Conservation (phyloP, 805 yeast species). For the Torulaspora maleeae region DNA sequence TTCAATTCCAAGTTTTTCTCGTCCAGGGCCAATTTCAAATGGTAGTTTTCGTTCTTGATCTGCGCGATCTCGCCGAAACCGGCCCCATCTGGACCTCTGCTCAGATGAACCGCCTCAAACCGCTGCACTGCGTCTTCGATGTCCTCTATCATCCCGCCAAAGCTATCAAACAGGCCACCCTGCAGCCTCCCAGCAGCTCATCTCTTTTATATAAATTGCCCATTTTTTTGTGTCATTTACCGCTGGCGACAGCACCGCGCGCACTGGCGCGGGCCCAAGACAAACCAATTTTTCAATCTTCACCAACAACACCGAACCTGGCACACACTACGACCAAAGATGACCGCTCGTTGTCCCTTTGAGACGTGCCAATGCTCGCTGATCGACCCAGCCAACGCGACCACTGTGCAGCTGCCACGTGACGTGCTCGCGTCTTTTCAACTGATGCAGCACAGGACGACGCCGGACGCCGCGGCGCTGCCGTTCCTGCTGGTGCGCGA, state of each 20-base stretch:
- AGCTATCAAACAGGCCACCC: background rate
- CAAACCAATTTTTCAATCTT: background rate
- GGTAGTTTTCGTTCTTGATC: conserved; percentile 24
- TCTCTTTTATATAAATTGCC: background rate
- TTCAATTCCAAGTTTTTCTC: conserved; percentile 22
- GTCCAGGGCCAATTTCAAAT: conserved; percentile 21
- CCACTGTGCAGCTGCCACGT: conserved; percentile 11
- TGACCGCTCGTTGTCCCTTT: conserved; percentile 27
- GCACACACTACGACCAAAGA: background rate
- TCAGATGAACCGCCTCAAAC: conserved; percentile 9
- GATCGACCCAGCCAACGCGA: conserved; percentile 13
- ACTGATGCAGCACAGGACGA: conserved; percentile 16
- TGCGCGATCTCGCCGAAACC: conserved; percentile 10
- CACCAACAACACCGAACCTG: background rate
- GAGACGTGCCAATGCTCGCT: conserved; percentile 22
- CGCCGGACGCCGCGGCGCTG: background rate
- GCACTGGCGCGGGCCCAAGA: background rate
- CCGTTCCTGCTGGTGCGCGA: conserved; percentile 46
- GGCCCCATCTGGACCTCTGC: conserved; percentile 1
- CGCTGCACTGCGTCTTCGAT: conserved; percentile 5
- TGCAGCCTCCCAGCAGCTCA: background rate
- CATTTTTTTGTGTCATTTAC: conserved; percentile 1
- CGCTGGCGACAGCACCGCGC: background rate
- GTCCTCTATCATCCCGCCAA: conserved; percentile 1
- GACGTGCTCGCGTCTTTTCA: conserved; percentile 17